Evolutionary conservation across 176 grass and related monocot species (phyloP), one percentile per base, ranked within the genome.

Genomic region (Dactylis glomerata): DNA sequence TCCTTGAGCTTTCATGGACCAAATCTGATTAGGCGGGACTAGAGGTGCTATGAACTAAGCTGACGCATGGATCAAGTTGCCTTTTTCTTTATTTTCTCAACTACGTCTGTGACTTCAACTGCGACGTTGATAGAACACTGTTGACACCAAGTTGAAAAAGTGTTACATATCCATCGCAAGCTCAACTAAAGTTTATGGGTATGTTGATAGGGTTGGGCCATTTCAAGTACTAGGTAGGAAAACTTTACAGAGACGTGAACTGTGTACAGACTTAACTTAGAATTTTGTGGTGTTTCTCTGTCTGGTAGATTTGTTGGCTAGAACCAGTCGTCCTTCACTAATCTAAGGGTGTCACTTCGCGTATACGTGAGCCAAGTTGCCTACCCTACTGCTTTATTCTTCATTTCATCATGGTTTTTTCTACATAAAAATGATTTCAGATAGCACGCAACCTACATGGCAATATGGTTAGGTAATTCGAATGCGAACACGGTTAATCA

Each of bases 231-330:
- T 65, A 78, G 55, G 79, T 73, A 73, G 64, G 80, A 86, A 86
- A 90, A 78, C 44, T 67, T 79, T 73, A 36, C 3, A 26, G 11
- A 23, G 67, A 58, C 52, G 36, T 74, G 13, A 57, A 17, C 65
- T 68, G 46, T 78, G 79, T 56, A 86, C 64, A 57, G 54, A 73
- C 76, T 76, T 32, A 68, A 17, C 77, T 69, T 81, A 2, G 63
- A 86, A 70, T 44, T 45, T 72, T 40, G 0, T 41, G 4, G 14
- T 17, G 42, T 27, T 73, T 30, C 27, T 86, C 8, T 78, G 14
- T n/a, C 32, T 64, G 75, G 75, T 72, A 73, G 9, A 42, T 75
- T 84, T 84, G 75, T 66, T 89, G 88, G 64, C 81, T 44, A 61
- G 50, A 88, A 65, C 73, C 57, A 79, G 41, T 62, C 62, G 38